These are phyloP conservation scores for Funneliformis mosseae DNA, from an alignment of 192 early-diverging fungal species.

Conservation along the genomic window DNA sequence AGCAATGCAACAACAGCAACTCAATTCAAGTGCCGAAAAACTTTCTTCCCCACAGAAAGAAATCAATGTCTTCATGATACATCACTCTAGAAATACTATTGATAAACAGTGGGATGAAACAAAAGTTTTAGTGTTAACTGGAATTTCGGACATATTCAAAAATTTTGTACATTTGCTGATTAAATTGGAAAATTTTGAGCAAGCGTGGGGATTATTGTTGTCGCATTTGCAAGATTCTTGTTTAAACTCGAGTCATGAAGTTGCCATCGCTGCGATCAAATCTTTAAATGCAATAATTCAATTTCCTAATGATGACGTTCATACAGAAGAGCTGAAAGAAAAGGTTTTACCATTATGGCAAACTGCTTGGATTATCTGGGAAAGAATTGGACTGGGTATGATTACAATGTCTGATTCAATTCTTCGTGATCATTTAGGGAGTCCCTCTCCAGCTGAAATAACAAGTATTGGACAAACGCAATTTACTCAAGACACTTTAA, in stretches of 20 bases:
- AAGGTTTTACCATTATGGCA: conserved; percentile 56
- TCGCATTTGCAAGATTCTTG: conserved; percentile 74
- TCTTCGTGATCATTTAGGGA: neutral
- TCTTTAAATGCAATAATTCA: conserved; percentile 65
- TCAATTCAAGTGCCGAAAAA: conserved; percentile 38
- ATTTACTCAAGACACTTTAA: conserved; percentile 77
- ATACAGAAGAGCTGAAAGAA: conserved; percentile 34
- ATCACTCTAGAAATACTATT: conserved; percentile 61
- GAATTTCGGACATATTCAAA: conserved; percentile 67
- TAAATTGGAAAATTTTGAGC: conserved; percentile 63
- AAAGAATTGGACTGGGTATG: conserved; percentile 71
- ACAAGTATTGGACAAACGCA: neutral
- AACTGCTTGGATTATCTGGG: conserved; percentile 70
- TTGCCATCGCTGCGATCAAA: conserved; percentile 75
- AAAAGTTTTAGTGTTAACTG: conserved; percentile 71
- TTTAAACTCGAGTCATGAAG: conserved; percentile 70
- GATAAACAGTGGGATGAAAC: conserved; percentile 92
- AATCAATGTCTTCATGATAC: conserved; percentile 46
- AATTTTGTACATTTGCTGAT: conserved; percentile 67
- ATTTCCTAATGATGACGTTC: conserved; percentile 12
- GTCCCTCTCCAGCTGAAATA: conserved; percentile 24
- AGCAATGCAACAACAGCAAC: conserved; percentile 39
- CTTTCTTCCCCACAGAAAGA: conserved; percentile 46
- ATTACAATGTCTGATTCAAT: conserved; percentile 34
- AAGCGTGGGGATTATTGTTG: conserved; percentile 69